These are phyloP conservation scores for Emmonsiellopsis sp. DNA, from an alignment of 2,329 filamentous ascomycete species.

Conservation along the genomic window DNA sequence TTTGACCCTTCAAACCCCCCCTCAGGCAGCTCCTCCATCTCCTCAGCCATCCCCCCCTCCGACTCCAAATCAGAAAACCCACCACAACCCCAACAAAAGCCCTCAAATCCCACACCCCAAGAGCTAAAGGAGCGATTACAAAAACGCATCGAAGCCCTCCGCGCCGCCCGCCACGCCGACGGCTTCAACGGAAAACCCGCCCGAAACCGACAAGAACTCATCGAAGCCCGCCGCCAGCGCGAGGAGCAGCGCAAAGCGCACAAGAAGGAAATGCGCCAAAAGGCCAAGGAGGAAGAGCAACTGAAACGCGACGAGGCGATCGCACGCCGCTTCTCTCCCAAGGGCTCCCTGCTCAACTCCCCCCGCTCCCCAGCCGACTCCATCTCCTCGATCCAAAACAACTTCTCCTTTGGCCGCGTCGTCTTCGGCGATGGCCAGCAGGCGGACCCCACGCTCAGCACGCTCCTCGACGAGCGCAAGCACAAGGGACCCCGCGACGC, in stretches of 20 bases:
- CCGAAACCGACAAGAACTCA: slow-evolving; percentile 79
- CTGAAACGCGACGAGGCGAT: slow-evolving; percentile 48
- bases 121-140: slow-evolving; percentile 69
- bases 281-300: slow-evolving; percentile 73
- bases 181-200: slow-evolving; percentile 72
- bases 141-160: slow-evolving; percentile 73
- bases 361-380: slow-evolving; percentile 41
- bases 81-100: slow-evolving; percentile 33
- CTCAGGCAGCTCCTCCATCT: slow-evolving; percentile 56
- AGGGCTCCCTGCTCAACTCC: slow-evolving; percentile 47
- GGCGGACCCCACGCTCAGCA: slow-evolving; percentile 59
- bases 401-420: slow-evolving; percentile 86
- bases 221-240: slow-evolving; percentile 80
- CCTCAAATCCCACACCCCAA: slow-evolving; percentile 59
- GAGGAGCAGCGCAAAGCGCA: slow-evolving; percentile 76
- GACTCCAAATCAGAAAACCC: slow-evolving; percentile 8
- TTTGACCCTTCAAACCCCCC: slow-evolving; percentile 44
- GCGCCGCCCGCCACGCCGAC: slow-evolving; percentile 78
- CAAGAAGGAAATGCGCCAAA: slow-evolving; percentile 73
- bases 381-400: slow-evolving; percentile 41
- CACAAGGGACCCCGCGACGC: slow-evolving; percentile 77
- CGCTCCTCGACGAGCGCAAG: slow-evolving; percentile 57
- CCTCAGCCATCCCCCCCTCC: slow-evolving; percentile 46
- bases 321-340: slow-evolving; percentile 44
- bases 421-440: slow-evolving; percentile 78